A percentile compares a stretch with the other conserved stretches of the same genome.
Evolutionary conservation across 768 basidiomycete species (phyloP).

Genomic region (Tylopilus balloui): DNA sequence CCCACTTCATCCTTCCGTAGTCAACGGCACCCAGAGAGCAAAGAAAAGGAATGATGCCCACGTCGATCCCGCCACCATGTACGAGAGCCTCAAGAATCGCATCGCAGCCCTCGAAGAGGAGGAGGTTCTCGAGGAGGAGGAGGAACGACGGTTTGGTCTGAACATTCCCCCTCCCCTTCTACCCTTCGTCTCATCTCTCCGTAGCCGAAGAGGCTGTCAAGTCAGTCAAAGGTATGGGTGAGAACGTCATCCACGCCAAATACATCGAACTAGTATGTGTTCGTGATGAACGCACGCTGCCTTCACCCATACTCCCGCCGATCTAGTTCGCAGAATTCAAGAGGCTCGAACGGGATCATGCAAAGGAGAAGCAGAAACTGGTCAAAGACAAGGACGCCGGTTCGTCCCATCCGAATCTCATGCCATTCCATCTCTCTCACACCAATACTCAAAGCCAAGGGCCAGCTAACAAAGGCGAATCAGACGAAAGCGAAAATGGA

Average conservation of each 20-base stretch:
- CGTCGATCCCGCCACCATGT: constrained; percentile 81
- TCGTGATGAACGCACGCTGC: constrained; percentile 15
- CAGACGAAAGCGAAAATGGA: constrained; percentile 89
- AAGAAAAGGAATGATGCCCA: constrained; percentile 68
- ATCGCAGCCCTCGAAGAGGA: constrained; percentile 90
- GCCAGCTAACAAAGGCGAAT: constrained; percentile 82
- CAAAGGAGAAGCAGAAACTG: constrained; percentile 89
- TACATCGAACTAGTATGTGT: constrained; percentile 79
- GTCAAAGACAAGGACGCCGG: constrained; percentile 89
- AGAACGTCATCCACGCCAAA: constrained; percentile 79
- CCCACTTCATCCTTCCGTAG: constrained; percentile 30
- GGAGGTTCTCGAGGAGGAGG: constrained; percentile 82
- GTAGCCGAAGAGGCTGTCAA: constrained; percentile 86
- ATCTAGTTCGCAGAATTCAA: constrained; percentile 83
- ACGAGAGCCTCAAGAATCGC: constrained; percentile 81
- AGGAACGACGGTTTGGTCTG: constrained; percentile 74
- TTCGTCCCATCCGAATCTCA: constrained; percentile 29
- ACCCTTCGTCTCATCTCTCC: constrained; percentile 13
- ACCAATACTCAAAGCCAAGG: constrained; percentile 52
- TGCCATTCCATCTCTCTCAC: constrained; percentile 14
- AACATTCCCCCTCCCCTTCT: constrained; percentile 7
- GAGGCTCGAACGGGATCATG: constrained; percentile 80
- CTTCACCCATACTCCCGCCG: constrained; percentile 23
- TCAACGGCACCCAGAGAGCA: constrained; percentile 42
- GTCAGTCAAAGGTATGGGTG: constrained; percentile 76